These are phyloP conservation scores for Globisporangium lucens DNA, from an alignment of 352 stramenopile genomes.

Conservation along the genomic window DNA sequence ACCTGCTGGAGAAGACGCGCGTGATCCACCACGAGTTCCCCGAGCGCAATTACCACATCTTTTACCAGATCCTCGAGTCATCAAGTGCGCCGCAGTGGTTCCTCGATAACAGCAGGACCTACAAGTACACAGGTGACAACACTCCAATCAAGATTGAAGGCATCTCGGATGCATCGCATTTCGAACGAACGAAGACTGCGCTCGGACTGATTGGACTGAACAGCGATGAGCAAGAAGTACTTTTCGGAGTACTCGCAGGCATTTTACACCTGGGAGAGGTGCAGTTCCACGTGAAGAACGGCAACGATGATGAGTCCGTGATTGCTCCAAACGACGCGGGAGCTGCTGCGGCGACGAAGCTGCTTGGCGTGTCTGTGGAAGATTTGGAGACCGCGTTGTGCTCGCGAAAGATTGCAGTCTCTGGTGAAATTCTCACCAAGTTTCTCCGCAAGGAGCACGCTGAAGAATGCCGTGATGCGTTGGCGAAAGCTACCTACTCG, in stretches of 20 bases:
- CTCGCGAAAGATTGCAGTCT: conserved; percentile 58
- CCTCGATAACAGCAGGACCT: conserved; percentile 46
- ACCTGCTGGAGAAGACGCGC: conserved; percentile 96
- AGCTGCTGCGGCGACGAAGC: conserved; percentile 34
- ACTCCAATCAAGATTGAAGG: conserved; percentile 65
- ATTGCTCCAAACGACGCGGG: conserved; percentile 37
- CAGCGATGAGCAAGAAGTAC: conserved; percentile 42
- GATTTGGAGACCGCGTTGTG: conserved; percentile 70
- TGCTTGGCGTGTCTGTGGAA: conserved; percentile 51
- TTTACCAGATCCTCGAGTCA: conserved; percentile 82
- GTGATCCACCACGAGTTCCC: conserved; percentile 91
- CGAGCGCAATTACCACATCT: conserved; percentile 97
- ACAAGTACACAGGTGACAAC: conserved; percentile 64
- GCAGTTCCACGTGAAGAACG: conserved; percentile 72
- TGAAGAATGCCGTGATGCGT: conserved; percentile 89
- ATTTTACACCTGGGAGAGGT: conserved; percentile 97
- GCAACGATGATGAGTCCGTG: conserved; percentile 69
- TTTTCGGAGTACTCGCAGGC: conserved; percentile 84
- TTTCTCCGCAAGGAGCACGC: conserved; percentile 87
- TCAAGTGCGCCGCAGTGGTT: conserved; percentile 20
- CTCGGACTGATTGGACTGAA: conserved; percentile 64
- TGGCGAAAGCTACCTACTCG: conserved; percentile 96
- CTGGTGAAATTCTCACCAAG: conserved; percentile 66
- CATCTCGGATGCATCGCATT: conserved; percentile 66
- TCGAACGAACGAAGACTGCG: conserved; percentile 61